Evolutionary conservation across 176 grass and related monocot species (phyloP).

Genomic region (Triticum urartu): DNA sequence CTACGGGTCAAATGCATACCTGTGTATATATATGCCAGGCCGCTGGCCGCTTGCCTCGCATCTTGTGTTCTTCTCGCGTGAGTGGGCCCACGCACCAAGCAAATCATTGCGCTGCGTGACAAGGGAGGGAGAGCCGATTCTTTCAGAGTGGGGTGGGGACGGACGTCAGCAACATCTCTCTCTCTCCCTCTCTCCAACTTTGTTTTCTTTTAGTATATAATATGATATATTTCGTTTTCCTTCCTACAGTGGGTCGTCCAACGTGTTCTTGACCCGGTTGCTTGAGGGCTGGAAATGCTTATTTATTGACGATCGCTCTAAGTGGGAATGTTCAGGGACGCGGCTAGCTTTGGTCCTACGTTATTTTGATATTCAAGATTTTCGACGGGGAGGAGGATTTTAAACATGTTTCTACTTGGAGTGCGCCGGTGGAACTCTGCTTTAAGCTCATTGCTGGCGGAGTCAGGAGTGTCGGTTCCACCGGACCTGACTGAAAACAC

Average conservation of each 20-base stretch:
- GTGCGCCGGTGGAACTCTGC: neutral
- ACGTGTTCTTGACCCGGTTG: slow-evolving; percentile 35
- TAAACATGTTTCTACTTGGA: neutral
- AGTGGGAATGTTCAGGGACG: neutral
- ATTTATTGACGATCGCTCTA: slow-evolving; percentile 31
- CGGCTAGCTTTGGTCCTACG: neutral
- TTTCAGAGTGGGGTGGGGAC: neutral
- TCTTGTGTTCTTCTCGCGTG: neutral
- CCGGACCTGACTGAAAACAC: neutral
- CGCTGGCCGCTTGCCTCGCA: neutral
- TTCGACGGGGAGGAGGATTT: neutral
- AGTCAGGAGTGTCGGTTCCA: neutral
- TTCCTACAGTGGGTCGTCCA: slow-evolving; percentile 8
- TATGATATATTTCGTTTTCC: neutral
- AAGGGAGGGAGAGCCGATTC: slow-evolving; percentile 26
- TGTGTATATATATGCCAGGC: slow-evolving; percentile 26
- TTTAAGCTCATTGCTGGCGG: neutral
- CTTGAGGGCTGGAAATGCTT: neutral
- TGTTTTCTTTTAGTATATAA: neutral
- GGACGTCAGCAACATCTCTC: neutral
- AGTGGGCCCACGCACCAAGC: slow-evolving; percentile 24
- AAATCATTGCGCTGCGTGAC: slow-evolving; percentile 30
- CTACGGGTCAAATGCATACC: slow-evolving; percentile 46
- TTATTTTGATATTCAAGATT: neutral
- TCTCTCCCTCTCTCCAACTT: neutral